Base-by-base conservation (phyloP, 805 yeast species). In the Aciculoconidium aculeatum region DNA sequence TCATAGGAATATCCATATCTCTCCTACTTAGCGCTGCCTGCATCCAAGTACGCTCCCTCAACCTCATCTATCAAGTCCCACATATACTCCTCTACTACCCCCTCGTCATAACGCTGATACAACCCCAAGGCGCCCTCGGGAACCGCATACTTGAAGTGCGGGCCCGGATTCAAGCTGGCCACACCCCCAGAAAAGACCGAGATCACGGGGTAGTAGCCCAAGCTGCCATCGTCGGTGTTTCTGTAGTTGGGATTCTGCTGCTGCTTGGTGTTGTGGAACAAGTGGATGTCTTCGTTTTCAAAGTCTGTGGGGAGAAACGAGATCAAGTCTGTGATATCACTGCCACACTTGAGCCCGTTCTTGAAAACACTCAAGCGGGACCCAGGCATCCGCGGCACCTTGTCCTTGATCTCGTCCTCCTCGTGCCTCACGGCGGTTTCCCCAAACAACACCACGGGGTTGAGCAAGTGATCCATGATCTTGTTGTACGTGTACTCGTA, bases 201-300 rank as follows among this genome's bases (percentile, higher is more conserved):
- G 18, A 85, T 67, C 61, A 87, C 84, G 1, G 98, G 97, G 55
- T 78, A 92, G 51, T 92, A 92, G 0, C 97, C 98, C 31, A 86
- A 57, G 23, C 75, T 61, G 1, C 95, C 95, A 49, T 92, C 96
- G 50, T 92, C 94, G 44, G 73, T 46, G 49, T 65, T 42, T 27
- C 48, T 41, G 40, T 57, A 59, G 26, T 51, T 59, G 39, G 55
- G 61, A 38, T 64, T 54, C 36, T 50, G 65, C 39, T 43, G 55
- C 35, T 64, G 67, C 17, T 43, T 44, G 4, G 57, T 45, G 39
- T 53, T 45, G 18, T 40, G 34, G 37, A 60, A 33, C 9, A 49
- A 15, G 20, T 46, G 42, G 3, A 21, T 53, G 17, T 45, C 56
- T 23, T 63, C 67, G 37, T 59, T 58, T 31, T 73, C 77, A 22